phyloP scores from a whole-genome alignment of 2,329 filamentous ascomycete species.

The Phaeosphaeriaceae sp. region DNA sequence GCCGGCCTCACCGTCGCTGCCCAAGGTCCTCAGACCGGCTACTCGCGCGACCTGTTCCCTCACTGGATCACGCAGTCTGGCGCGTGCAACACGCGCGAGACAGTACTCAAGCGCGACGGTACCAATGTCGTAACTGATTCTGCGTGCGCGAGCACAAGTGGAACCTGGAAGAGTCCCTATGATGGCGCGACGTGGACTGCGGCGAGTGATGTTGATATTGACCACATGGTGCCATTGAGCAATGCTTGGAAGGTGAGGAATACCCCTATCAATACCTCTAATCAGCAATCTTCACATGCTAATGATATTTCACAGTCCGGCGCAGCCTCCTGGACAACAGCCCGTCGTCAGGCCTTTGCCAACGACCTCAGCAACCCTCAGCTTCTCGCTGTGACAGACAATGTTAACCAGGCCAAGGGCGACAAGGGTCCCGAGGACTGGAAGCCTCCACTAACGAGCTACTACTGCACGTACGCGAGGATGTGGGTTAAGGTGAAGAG shows the following conservation, averaged over 20 bases:
- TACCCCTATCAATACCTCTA: too few species aligned
- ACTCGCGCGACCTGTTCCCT: slow-evolving; percentile 73
- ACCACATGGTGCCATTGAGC: slow-evolving; percentile 82
- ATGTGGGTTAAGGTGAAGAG: slow-evolving; percentile 83
- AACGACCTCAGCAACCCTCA: slow-evolving; percentile 81
- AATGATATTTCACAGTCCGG: slow-evolving; percentile 60
- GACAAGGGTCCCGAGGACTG: slow-evolving; percentile 77
- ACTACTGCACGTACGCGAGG: slow-evolving; percentile 80
- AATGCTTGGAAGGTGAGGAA: slow-evolving; percentile 76
- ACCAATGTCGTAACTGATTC: slow-evolving; percentile 65
- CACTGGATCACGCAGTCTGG: slow-evolving; percentile 70
- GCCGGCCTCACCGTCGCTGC: slow-evolving; percentile 65
- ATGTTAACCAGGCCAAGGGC: slow-evolving; percentile 77
- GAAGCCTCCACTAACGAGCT: slow-evolving; percentile 69
- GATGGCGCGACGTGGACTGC: slow-evolving; percentile 75
- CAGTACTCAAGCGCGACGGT: slow-evolving; percentile 77
- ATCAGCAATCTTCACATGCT: too few species aligned
- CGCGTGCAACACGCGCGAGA: slow-evolving; percentile 75
- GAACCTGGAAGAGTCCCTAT: slow-evolving; percentile 75
- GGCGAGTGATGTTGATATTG: slow-evolving; percentile 78
- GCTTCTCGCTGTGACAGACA: slow-evolving; percentile 80
- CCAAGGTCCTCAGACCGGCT: slow-evolving; percentile 63
- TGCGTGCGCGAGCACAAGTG: slow-evolving; percentile 70
- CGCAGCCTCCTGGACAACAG: slow-evolving; percentile 74
- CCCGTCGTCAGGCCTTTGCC: slow-evolving; percentile 72